A percentile compares a stretch with the other conserved stretches of the same genome.
phyloP scores from a whole-genome alignment of 2,329 filamentous ascomycete genomes.

The Apiospora rasikravindrae region DNA sequence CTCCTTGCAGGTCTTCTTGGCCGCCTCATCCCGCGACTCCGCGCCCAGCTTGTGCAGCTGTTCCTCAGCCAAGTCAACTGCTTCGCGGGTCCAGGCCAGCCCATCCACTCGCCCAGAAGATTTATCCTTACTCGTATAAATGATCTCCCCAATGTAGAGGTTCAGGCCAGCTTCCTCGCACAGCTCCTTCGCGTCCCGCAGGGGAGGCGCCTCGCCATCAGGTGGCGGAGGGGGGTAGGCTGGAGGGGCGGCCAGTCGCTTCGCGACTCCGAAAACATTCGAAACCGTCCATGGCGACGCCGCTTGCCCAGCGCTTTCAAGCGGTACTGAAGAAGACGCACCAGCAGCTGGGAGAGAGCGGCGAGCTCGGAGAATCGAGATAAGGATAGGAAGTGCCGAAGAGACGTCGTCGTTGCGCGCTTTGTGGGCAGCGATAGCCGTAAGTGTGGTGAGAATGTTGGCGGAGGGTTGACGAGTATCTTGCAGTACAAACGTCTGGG shows the following conservation, averaged over 20 bases:
- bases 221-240: slow-evolving; percentile 73
- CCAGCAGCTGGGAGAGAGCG: slow-evolving; percentile 56
- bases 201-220: slow-evolving; percentile 71
- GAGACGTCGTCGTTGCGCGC: slow-evolving; percentile 71
- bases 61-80: slow-evolving; percentile 79
- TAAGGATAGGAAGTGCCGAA: slow-evolving; percentile 79
- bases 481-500: slow-evolving; percentile 67
- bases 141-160: slow-evolving; percentile 91
- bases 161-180: slow-evolving; percentile 88
- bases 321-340: not conserved
- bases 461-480: slow-evolving; percentile 65
- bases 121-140: slow-evolving; percentile 66
- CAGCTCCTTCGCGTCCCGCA: slow-evolving; percentile 66
- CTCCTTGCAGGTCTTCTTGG: slow-evolving; percentile 70
- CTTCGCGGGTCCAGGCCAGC: slow-evolving; percentile 87
- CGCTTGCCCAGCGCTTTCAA: slow-evolving; percentile 17
- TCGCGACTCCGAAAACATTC: slow-evolving; percentile 35
- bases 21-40: slow-evolving; percentile 38
- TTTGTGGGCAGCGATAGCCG: slow-evolving; percentile 78
- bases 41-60: slow-evolving; percentile 56
- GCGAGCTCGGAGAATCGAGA: slow-evolving; percentile 82
- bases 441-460: slow-evolving; percentile 78
- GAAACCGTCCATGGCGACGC: slow-evolving; percentile 28
- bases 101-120: slow-evolving; percentile 66
- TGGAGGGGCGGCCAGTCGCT: slow-evolving; percentile 51